Conservation (phyloP, 768 basidiomycete species). For the Butyriboletus loyo region DNA sequence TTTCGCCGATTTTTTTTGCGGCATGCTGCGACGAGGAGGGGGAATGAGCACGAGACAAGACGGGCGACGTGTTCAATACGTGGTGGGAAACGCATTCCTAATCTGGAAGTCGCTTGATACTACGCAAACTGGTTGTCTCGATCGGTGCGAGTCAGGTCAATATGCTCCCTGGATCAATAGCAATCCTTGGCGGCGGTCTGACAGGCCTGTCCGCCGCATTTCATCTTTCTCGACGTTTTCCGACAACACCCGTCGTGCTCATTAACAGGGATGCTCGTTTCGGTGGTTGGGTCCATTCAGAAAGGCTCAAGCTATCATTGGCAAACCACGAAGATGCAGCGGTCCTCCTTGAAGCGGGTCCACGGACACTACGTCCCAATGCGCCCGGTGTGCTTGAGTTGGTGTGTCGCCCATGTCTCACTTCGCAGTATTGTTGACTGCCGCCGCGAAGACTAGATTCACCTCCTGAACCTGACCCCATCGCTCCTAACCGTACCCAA, state of each 20-base stretch:
- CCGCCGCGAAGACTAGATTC: slow-evolving; percentile 51
- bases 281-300: slow-evolving; percentile 86
- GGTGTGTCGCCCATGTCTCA: slow-evolving; percentile 41
- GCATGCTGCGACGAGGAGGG: slow-evolving; percentile 14
- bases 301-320: slow-evolving; percentile 44
- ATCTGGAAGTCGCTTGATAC: too few relatives aligned
- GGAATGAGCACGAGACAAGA: neutral
- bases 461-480: slow-evolving; percentile 62
- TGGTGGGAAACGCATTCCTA: slow-evolving; percentile 18
- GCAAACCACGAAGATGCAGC: slow-evolving; percentile 28
- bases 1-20: slow-evolving; percentile 17
- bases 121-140: neutral
- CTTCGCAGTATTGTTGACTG: slow-evolving; percentile 8
- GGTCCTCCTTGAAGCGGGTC: slow-evolving; percentile 80
- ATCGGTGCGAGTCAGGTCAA: too few relatives aligned
- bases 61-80: slow-evolving; percentile 22
- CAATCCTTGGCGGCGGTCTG: slow-evolving; percentile 77
- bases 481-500: slow-evolving; percentile 65
- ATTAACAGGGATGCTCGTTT: slow-evolving; percentile 61
- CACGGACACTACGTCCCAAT: slow-evolving; percentile 80
- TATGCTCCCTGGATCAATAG: slow-evolving; percentile 41
- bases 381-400: slow-evolving; percentile 73
- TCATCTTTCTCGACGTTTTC: slow-evolving; percentile 67
- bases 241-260: slow-evolving; percentile 55
- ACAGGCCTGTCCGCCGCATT: slow-evolving; percentile 81